Conservation (phyloP, 169 alveolate genomes). For the Plasmodium coatneyi region DNA sequence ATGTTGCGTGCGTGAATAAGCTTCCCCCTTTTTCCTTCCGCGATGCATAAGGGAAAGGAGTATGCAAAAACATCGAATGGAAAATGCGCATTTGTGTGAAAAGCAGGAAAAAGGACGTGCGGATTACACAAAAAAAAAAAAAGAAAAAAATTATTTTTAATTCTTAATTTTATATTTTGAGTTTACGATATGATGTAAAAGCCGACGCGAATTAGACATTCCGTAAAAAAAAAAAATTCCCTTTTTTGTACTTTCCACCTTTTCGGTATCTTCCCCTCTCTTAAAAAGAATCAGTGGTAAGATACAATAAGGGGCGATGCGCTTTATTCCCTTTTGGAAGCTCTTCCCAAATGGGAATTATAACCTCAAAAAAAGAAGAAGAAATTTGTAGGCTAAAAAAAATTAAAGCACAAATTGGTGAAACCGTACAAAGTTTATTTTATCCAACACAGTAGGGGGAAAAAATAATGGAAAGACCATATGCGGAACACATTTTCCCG, state of each 20-base stretch:
- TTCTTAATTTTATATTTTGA: not conserved
- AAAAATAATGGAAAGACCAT: not conserved
- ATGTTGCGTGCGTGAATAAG: not conserved
- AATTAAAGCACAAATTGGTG: not conserved
- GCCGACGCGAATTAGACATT: conserved; percentile 14
- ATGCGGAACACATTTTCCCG: not conserved
- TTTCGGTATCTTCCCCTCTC: not conserved
- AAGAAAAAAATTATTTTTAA: not conserved
- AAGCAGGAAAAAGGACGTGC: not conserved
- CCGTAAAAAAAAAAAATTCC: not conserved
- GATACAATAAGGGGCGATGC: not conserved
- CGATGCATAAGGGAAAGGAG: not conserved
- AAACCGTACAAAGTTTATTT: not conserved
- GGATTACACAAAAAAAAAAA: not conserved
- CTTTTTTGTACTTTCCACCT: not conserved
- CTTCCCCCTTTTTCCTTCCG: not conserved
- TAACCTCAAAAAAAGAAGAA: not conserved
- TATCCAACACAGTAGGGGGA: not conserved
- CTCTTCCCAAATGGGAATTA: not conserved
- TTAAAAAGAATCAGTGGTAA: not conserved
- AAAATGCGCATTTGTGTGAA: not conserved
- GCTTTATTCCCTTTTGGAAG: not conserved
- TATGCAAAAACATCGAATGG: not conserved
- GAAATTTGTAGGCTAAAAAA: not conserved
- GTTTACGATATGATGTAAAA: not conserved